Conservation (phyloP, 1,139 yeast species). For the Suzukiozyma palmioleophila region DNA sequence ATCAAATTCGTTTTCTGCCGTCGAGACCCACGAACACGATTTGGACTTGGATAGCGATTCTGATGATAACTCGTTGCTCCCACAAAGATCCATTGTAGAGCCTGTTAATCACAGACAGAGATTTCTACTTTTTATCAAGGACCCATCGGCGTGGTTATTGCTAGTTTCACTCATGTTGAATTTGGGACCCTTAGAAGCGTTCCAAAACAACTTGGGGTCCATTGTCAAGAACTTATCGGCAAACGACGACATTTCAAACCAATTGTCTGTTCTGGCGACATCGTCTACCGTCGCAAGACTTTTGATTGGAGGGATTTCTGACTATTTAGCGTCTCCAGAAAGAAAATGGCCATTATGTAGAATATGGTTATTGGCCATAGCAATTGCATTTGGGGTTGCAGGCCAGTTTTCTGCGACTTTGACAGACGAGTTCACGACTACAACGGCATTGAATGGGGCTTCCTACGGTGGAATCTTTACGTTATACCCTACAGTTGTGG, state of each 20-base stretch:
- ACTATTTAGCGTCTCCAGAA: slow-evolving; percentile 35
- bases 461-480: slow-evolving; percentile 86
- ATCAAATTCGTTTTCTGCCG: background rate
- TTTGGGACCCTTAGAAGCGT: slow-evolving; percentile 86
- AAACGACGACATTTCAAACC: slow-evolving; percentile 48
- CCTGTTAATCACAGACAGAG: slow-evolving; percentile 46
- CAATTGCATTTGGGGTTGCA: slow-evolving; percentile 38
- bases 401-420: slow-evolving; percentile 28
- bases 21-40: background rate
- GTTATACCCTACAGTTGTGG: slow-evolving; percentile 74
- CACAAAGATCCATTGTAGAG: slow-evolving; percentile 31
- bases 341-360: slow-evolving; percentile 29
- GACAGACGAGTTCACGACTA: slow-evolving; percentile 3
- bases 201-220: slow-evolving; percentile 79
- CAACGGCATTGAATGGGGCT: slow-evolving; percentile 48
- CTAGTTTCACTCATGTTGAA: slow-evolving; percentile 60
- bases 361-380: slow-evolving; percentile 39
- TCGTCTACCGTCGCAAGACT: slow-evolving; percentile 48
- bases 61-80: slow-evolving; percentile 9
- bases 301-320: slow-evolving; percentile 62
- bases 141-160: slow-evolving; percentile 62
- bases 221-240: slow-evolving; percentile 32
- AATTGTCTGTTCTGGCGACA: slow-evolving; percentile 37
- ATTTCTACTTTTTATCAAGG: slow-evolving; percentile 50
- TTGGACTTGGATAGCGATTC: background rate